Conservation (phyloP, 148 eudicot genomes). For the Vaccinium darrowii region DNA sequence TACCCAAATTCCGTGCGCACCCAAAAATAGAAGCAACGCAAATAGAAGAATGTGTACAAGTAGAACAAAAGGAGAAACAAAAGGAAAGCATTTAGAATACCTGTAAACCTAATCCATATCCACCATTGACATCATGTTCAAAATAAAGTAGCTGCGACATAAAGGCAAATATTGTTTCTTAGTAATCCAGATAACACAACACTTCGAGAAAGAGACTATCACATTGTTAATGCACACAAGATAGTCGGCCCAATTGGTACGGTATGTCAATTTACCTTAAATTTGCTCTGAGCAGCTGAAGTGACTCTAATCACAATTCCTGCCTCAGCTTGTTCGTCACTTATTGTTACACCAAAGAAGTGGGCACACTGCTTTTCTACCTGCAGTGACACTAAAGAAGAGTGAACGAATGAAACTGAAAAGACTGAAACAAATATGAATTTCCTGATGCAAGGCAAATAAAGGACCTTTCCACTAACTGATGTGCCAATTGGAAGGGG, state of each 20-base stretch:
- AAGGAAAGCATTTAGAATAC: conserved; percentile 33
- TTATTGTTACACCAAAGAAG: conserved; percentile 89
- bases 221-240: neutral
- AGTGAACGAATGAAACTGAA: neutral
- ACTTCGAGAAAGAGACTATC: neutral
- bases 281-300: conserved; percentile 97
- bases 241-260: neutral
- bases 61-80: neutral
- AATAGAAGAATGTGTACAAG: neutral
- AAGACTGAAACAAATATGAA: neutral
- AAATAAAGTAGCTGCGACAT: conserved; percentile 81
- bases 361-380: conserved; percentile 97
- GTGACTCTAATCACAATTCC: conserved; percentile 95
- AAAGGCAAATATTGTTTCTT: neutral
- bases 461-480: conserved; percentile 89
- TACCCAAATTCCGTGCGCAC: neutral
- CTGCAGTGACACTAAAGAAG: conserved; percentile 34
- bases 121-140: conserved; percentile 85
- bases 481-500: conserved; percentile 93
- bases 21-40: neutral
- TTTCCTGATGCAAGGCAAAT: conserved; percentile 9
- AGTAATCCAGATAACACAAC: conserved; percentile 4
- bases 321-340: conserved; percentile 83
- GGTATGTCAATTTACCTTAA: conserved; percentile 57
- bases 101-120: conserved; percentile 93